Evolutionary conservation across 352 stramenopile genomes (phyloP).

Genomic region (Elongisporangium anandrum): DNA sequence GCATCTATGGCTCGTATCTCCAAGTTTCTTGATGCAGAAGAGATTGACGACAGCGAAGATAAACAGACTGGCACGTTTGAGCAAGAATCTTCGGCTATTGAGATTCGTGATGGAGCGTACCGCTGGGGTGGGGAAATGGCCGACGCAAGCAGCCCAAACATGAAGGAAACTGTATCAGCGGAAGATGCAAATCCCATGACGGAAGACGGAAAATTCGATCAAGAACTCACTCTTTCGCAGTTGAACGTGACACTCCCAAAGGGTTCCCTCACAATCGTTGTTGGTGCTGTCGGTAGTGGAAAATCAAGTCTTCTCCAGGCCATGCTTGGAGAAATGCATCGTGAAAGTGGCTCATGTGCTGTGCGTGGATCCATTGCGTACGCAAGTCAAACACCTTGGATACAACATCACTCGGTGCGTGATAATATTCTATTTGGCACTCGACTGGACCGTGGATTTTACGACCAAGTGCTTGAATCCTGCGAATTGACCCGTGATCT

Average conservation of each 20-base stretch:
- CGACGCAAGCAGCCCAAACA: neutral
- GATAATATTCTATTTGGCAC: slow-evolving; percentile 33
- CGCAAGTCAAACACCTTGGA: slow-evolving; percentile 35
- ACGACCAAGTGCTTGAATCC: slow-evolving; percentile 45
- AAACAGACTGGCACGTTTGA: slow-evolving; percentile 3
- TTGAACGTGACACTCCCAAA: slow-evolving; percentile 42
- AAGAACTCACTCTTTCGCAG: neutral
- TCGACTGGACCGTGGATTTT: slow-evolving; percentile 17
- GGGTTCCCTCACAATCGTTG: slow-evolving; percentile 50
- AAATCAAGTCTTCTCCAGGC: slow-evolving; percentile 51
- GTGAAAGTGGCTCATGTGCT: slow-evolving; percentile 8
- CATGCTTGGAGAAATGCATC: slow-evolving; percentile 38
- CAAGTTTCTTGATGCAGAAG: slow-evolving; percentile 23
- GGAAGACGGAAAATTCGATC: too few species aligned
- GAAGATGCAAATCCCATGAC: neutral
- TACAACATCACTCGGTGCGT: slow-evolving; percentile 26
- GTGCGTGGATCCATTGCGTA: slow-evolving; percentile 24
- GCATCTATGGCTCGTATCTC: slow-evolving; percentile 24
- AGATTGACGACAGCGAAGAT: slow-evolving; percentile 14
- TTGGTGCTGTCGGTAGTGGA: slow-evolving; percentile 47
- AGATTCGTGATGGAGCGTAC: slow-evolving; percentile 30
- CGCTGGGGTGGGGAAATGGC: slow-evolving; percentile 10
- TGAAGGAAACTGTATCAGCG: slow-evolving; percentile 1
- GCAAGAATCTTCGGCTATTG: slow-evolving; percentile 9
- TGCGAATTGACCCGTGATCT: slow-evolving; percentile 89